Percentiles rank a stretch among this genome's conserved stretches.
These are phyloP conservation scores for Aspergillus egyptiacus DNA, from an alignment of 495 filamentous ascomycete genomes.

Conservation along the genomic window DNA sequence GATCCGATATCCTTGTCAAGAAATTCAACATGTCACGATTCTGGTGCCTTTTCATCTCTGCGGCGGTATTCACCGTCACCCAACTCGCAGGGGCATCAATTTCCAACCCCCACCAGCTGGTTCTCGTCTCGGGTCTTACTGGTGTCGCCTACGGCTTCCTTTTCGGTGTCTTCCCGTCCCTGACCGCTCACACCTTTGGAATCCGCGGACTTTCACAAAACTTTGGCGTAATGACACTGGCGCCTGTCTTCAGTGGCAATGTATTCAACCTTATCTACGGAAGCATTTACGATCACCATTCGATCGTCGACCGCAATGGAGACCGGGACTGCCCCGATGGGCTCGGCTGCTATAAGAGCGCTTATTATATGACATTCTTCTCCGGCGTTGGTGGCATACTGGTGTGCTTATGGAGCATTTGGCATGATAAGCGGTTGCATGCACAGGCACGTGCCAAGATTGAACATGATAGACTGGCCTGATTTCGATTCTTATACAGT, in stretches of 20 bases:
- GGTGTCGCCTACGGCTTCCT: constrained; percentile 90
- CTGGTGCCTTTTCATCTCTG: constrained; percentile 80
- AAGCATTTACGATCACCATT: constrained; percentile 73
- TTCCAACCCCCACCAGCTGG: constrained; percentile 71
- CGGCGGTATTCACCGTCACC: constrained; percentile 69
- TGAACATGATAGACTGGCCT: constrained; percentile 34
- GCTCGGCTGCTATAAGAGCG: constrained; percentile 69
- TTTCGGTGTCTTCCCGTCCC: constrained; percentile 89
- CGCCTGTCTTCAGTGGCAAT: constrained; percentile 78
- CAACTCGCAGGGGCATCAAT: constrained; percentile 77
- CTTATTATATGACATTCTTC: constrained; percentile 77
- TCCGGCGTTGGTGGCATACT: constrained; percentile 64
- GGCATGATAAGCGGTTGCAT: constrained; percentile 51
- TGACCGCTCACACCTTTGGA: constrained; percentile 88
- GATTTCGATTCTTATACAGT: constrained; percentile 1
- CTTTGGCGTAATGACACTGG: constrained; percentile 91
- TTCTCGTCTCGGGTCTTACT: constrained; percentile 71
- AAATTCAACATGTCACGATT: constrained; percentile 70
- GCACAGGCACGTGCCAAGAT: constrained; percentile 24
- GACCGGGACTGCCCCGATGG: constrained; percentile 73
- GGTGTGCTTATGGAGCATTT: constrained; percentile 71
- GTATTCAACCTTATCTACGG: constrained; percentile 86
- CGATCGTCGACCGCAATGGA: constrained; percentile 57
- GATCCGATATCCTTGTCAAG: constrained; percentile 84
- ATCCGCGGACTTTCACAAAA: constrained; percentile 82